A percentile compares a stretch with the other conserved stretches of the same genome.
These are phyloP conservation scores for Tuber umbilicatum DNA, from an alignment of 495 filamentous ascomycete genomes.

Conservation along the genomic window DNA sequence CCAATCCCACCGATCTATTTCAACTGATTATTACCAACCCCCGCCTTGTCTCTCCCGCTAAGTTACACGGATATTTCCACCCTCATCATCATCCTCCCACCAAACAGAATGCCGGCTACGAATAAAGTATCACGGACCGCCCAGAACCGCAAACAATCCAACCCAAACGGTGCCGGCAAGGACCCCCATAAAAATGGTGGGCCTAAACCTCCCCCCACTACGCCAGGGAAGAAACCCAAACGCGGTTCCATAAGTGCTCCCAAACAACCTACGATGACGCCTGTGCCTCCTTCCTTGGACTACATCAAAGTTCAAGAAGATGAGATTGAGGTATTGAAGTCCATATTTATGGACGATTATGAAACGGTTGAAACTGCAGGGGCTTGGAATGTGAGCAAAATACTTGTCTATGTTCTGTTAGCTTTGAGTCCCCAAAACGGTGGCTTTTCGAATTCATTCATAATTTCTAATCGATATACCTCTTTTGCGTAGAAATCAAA, in stretches of 20 bases:
- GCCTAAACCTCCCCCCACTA: constrained; percentile 20
- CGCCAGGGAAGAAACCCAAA: constrained; percentile 36
- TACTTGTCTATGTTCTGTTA: constrained; percentile 10
- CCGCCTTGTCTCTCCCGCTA: constrained; percentile 5
- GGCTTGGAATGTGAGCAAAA: constrained; percentile 70
- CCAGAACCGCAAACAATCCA: constrained; percentile 30
- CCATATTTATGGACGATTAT: constrained; percentile 92
- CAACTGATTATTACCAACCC: constrained; percentile 5
- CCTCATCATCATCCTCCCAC: constrained; percentile 10
- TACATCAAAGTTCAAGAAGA: constrained; percentile 80
- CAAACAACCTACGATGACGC: constrained; percentile 40
- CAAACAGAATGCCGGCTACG: constrained; percentile 28
- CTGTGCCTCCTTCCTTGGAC: constrained; percentile 50
- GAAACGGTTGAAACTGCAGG: constrained; percentile 58
- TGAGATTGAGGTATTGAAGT: constrained; percentile 76
- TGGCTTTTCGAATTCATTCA: not conserved
- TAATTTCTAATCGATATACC: constrained; percentile 23
- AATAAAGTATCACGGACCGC: constrained; percentile 25
- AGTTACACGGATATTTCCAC: constrained; percentile 10
- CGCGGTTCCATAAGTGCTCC: constrained; percentile 45
- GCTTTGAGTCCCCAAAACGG: constrained; percentile 1
- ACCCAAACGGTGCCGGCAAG: constrained; percentile 43
- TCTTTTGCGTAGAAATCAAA: constrained; percentile 60
- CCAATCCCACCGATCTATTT: constrained; percentile 15
- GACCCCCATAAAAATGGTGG: constrained; percentile 34